A percentile compares a stretch with the other conserved stretches of the same genome.
These are phyloP conservation scores for Mycena leptocephala DNA, from an alignment of 768 basidiomycete species.

Conservation along the genomic window DNA sequence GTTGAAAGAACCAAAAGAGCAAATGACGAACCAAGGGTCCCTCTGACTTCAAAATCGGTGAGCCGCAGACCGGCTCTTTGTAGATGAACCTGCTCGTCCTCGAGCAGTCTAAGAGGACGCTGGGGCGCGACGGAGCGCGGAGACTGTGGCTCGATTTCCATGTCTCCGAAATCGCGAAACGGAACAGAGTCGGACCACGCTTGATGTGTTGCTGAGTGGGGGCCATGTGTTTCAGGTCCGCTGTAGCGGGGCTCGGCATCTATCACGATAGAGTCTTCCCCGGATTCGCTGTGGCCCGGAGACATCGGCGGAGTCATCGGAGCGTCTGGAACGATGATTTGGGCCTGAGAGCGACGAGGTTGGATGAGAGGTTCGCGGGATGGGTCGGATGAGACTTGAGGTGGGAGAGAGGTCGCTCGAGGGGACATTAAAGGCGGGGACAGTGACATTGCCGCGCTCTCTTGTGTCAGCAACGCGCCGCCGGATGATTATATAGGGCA, in stretches of 20 bases:
- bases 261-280: conserved; percentile 53
- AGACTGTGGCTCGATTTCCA: conserved; percentile 43
- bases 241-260: conserved; percentile 57
- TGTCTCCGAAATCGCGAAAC: conserved; percentile 39
- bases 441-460: conserved; percentile 27
- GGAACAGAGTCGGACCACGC: conserved; percentile 31
- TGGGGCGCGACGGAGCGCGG: conserved; percentile 39
- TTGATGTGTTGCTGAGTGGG: conserved; percentile 22
- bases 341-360: conserved; percentile 58
- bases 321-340: conserved; percentile 65
- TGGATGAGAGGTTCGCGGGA: conserved; percentile 31
- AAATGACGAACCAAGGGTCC: conserved; percentile 76
- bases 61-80: conserved; percentile 74
- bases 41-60: conserved; percentile 87
- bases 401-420: conserved; percentile 31
- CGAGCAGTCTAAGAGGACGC: conserved; percentile 73
- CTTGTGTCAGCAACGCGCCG: conserved; percentile 24
- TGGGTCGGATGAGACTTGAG: conserved; percentile 27
- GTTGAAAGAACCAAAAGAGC: conserved; percentile 9
- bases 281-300: conserved; percentile 65
- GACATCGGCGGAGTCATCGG: conserved; percentile 84
- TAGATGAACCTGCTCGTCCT: conserved; percentile 81
- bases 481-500: conserved; percentile 17
- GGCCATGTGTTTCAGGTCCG: conserved; percentile 43
- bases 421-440: conserved; percentile 46